Evolutionary conservation across 768 basidiomycete species (phyloP).

Genomic region (Tulasnella sp.): DNA sequence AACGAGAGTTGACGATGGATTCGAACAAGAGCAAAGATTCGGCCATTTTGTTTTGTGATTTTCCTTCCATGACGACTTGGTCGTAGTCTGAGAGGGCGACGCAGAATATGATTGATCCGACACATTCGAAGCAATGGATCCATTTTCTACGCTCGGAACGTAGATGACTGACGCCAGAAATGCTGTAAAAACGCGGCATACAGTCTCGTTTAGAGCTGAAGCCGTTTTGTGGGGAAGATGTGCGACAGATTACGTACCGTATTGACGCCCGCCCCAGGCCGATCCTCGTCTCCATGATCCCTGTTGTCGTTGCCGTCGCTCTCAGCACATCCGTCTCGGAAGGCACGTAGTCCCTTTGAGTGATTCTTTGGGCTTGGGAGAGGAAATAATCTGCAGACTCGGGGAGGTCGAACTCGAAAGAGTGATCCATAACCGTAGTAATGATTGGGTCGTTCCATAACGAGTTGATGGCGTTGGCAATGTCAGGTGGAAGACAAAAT

Average conservation of each 20-base stretch:
- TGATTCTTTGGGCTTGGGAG: conserved; percentile 80
- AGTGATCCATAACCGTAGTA: conserved; percentile 56
- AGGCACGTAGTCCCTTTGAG: conserved; percentile 76
- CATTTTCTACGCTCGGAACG: conserved; percentile 52
- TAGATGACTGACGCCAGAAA: conserved; percentile 56
- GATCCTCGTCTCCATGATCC: conserved; percentile 88
- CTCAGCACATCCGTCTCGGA: conserved; percentile 85
- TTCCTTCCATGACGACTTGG: conserved; percentile 53
- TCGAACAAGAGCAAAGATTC: conserved; percentile 53
- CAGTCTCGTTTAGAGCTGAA: not conserved
- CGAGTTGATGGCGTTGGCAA: conserved; percentile 47
- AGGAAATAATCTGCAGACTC: conserved; percentile 95
- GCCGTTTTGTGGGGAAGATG: not conserved
- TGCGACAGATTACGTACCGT: conserved; percentile 12
- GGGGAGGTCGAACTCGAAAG: conserved; percentile 88
- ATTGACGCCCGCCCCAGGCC: conserved; percentile 58
- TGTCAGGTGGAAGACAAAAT: conserved; percentile 45
- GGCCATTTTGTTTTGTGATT: conserved; percentile 51
- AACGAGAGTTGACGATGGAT: conserved; percentile 52
- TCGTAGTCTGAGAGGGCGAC: conserved; percentile 55
- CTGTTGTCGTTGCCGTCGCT: conserved; percentile 86
- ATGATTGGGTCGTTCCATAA: conserved; percentile 49
- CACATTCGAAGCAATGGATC: conserved; percentile 53
- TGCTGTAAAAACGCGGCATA: conserved; percentile 39
- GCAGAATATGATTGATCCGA: conserved; percentile 56